These are phyloP conservation scores for Rosa chinensis DNA, from an alignment of 306 rosid genomes.

Conservation along the genomic window DNA sequence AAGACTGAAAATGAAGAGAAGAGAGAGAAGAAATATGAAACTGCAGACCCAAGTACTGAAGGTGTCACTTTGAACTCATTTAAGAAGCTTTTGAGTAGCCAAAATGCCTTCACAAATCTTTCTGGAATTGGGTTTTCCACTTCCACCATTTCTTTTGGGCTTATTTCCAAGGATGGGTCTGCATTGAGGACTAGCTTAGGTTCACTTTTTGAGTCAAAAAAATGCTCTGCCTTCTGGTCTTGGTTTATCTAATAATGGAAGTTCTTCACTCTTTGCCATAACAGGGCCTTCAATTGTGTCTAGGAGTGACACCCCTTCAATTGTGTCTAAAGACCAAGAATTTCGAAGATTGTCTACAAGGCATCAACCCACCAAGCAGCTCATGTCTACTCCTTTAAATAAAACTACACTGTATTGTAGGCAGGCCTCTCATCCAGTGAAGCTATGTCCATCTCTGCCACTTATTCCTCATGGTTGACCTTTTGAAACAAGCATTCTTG, in stretches of 20 bases:
- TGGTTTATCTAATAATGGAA: conserved; percentile 65
- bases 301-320: conserved; percentile 60
- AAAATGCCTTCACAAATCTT: conserved; percentile 96
- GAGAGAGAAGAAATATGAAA: conserved; percentile 45
- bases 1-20: conserved; percentile 39
- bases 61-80: conserved; percentile 68
- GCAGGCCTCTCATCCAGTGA: no score
- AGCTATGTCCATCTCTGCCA: no score
- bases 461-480: no score
- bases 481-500: no score
- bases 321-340: background rate
- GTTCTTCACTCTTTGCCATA: conserved; percentile 58
- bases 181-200: conserved; percentile 36
- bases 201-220: conserved; percentile 52
- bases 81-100: conserved; percentile 80
- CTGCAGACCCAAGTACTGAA: conserved; percentile 48
- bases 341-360: no score
- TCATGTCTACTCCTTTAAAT: no score
- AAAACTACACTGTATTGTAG: no score
- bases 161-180: conserved; percentile 55
- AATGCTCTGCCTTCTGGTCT: conserved; percentile 60
- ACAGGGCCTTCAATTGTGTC: conserved; percentile 49
- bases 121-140: conserved; percentile 87
- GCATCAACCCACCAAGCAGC: no score
- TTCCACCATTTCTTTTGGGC: conserved; percentile 73